Percentiles rank a stretch among this genome's conserved stretches.
These are phyloP conservation scores for Saccharomyces hybrid DNA, from an alignment of 1,139 yeast species.

Conservation along the genomic window DNA sequence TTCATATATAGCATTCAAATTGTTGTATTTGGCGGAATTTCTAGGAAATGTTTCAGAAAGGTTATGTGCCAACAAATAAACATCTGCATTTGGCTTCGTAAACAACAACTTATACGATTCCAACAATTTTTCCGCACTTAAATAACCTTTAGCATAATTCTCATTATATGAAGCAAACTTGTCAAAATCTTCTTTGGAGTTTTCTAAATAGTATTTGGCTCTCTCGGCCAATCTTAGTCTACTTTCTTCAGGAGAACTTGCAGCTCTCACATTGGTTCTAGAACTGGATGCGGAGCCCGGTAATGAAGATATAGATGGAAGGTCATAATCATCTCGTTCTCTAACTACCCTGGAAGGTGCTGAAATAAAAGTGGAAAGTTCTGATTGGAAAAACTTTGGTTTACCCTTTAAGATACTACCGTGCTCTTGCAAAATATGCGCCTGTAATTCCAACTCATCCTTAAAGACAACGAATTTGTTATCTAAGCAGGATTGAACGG, in stretches of 20 bases:
- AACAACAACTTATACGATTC: constrained; percentile 49
- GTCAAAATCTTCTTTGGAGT: constrained; percentile 42
- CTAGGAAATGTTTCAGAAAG: constrained; percentile 47
- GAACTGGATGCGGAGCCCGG: constrained; percentile 2
- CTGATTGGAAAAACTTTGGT: constrained; percentile 51
- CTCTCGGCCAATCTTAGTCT: constrained; percentile 70
- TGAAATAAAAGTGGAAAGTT: constrained; percentile 52
- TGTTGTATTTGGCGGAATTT: constrained; percentile 32
- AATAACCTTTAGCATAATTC: constrained; percentile 40
- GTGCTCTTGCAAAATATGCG: constrained; percentile 83
- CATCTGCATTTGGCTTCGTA: constrained; percentile 38
- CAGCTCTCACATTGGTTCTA: constrained; percentile 7
- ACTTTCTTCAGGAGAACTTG: constrained; percentile 40
- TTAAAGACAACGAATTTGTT: constrained; percentile 85
- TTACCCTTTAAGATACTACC: constrained; percentile 49
- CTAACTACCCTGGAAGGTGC: constrained; percentile 26
- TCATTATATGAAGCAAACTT: constrained; percentile 46
- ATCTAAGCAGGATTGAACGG: constrained; percentile 76
- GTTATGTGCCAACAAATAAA: constrained; percentile 48
- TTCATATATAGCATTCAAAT: constrained; percentile 30
- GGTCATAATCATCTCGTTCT: constrained; percentile 15
- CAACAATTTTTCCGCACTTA: constrained; percentile 46
- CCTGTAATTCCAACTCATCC: constrained; percentile 77
- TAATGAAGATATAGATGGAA: constrained; percentile 14
- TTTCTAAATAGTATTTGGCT: constrained; percentile 67